These are phyloP conservation scores for Prototheca cutis DNA, from an alignment of 163 green algal genomes.

Conservation along the genomic window DNA sequence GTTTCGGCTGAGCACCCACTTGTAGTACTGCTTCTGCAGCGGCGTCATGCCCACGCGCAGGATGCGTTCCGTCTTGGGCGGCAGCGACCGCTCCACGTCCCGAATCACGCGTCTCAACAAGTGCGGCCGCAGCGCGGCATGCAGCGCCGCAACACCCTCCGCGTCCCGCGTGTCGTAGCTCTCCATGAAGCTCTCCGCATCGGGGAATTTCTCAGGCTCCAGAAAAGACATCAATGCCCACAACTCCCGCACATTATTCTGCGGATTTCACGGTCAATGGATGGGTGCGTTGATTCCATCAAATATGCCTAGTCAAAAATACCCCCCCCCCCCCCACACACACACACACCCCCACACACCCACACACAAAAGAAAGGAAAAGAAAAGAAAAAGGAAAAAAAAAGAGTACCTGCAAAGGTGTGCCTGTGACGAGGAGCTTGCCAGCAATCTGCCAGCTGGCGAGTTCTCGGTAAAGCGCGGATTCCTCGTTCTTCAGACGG, in stretches of 20 bases:
- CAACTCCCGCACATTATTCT: slow-evolving; percentile 89
- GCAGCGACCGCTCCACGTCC: slow-evolving; percentile 84
- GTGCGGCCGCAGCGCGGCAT: slow-evolving; percentile 77
- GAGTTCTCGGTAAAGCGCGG: slow-evolving; percentile 83
- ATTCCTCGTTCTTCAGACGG: slow-evolving; percentile 90
- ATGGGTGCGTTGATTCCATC: too few species aligned
- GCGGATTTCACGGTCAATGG: too few species aligned
- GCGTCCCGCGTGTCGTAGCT: slow-evolving; percentile 11
- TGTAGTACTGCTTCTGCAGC: slow-evolving; percentile 94
- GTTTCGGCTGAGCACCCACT: slow-evolving; percentile 80
- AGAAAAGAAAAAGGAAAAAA: too few species aligned
- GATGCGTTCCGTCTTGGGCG: slow-evolving; percentile 93
- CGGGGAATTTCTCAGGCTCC: slow-evolving; percentile 67
- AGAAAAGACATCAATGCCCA: slow-evolving; percentile 94
- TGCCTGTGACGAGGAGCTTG: slow-evolving; percentile 92
- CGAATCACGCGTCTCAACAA: slow-evolving; percentile 95
- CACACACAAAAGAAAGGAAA: too few species aligned
- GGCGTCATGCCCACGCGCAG: slow-evolving; percentile 89
- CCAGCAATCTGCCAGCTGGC: slow-evolving; percentile 62
- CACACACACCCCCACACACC: too few species aligned
- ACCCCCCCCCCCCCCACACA: too few species aligned
- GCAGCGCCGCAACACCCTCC: slow-evolving; percentile 44
- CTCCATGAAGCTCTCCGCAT: slow-evolving; percentile 63
- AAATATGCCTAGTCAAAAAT: too few species aligned
- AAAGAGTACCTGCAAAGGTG: slow-evolving; percentile 66